These are phyloP conservation scores for Ophiostoma populinum DNA, from an alignment of 2,329 filamentous ascomycete genomes.

Conservation along the genomic window DNA sequence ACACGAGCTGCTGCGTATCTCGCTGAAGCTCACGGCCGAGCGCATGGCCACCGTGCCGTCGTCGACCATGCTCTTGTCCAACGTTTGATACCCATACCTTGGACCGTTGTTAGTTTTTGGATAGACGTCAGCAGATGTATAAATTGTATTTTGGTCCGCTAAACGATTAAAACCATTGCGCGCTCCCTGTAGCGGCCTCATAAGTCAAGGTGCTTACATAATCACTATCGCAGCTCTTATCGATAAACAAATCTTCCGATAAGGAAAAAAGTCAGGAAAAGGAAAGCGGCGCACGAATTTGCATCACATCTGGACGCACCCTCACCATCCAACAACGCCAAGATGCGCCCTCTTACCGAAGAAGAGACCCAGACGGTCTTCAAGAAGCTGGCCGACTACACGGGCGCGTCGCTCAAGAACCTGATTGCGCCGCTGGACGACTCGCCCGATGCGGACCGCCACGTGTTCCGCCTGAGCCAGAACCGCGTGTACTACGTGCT, in stretches of 20 bases:
- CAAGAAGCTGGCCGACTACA: conserved; percentile 87
- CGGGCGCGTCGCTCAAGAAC: conserved; percentile 68
- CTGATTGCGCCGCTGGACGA: conserved; percentile 59
- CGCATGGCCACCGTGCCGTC: conserved; percentile 40
- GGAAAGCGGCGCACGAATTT: too few relatives aligned
- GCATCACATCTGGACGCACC: too few relatives aligned
- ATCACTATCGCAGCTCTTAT: too few relatives aligned
- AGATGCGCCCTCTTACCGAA: conserved; percentile 14
- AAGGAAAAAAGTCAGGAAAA: too few relatives aligned
- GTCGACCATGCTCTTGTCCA: conserved; percentile 12
- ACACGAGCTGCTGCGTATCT: conserved; percentile 66
- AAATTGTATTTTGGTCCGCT: too few relatives aligned
- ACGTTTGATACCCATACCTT: neutral
- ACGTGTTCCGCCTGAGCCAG: conserved; percentile 64
- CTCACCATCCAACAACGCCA: conserved; percentile 1
- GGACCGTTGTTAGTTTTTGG: neutral
- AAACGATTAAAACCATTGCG: too few relatives aligned
- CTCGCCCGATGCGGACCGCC: conserved; percentile 52
- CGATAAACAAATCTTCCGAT: too few relatives aligned
- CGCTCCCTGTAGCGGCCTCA: too few relatives aligned
- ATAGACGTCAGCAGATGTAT: too few relatives aligned
- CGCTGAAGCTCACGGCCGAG: conserved; percentile 88
- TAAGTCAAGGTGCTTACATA: too few relatives aligned
- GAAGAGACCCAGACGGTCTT: conserved; percentile 45
- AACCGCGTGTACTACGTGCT: conserved; percentile 84